Conservation (phyloP, 257 asterid genomes). For the Penstemon barbatus region DNA sequence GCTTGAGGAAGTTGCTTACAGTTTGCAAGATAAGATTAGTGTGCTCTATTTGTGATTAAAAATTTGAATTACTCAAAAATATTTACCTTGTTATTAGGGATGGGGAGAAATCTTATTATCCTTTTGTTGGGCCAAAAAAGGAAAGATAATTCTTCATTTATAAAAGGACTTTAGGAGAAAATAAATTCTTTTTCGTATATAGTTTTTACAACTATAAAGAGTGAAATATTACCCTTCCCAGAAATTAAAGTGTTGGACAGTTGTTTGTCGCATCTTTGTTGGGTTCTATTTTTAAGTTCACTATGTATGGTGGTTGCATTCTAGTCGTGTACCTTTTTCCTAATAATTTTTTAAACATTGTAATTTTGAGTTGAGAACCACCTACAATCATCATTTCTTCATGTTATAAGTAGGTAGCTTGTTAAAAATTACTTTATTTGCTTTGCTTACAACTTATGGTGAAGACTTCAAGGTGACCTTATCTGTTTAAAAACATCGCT, state of each 20-base stretch:
- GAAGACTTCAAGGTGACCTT: constrained; percentile 10
- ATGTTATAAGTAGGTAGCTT: constrained; percentile 1
- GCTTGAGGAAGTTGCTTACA: constrained; percentile 10
- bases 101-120: neutral
- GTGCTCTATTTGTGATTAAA: neutral
- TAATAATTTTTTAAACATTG: neutral
- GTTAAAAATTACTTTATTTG: neutral
- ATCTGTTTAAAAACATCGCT: constrained; percentile 8
- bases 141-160: neutral
- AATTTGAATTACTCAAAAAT: too few relatives aligned
- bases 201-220: neutral
- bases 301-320: constrained; percentile 7
- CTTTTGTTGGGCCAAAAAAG: neutral
- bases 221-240: too few relatives aligned
- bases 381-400: constrained; percentile 9
- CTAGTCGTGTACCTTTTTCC: neutral
- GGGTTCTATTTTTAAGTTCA: constrained; percentile 12
- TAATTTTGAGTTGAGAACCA: constrained; percentile 17
- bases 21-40: constrained; percentile 6
- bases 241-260: neutral
- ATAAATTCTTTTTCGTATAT: neutral
- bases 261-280: constrained; percentile 6
- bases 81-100: neutral
- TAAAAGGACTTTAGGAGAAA: neutral
- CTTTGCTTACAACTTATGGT: constrained; percentile 3